Evolutionary conservation across 495 filamentous ascomycete species (phyloP), one percentile per base, ranked within the genome.

Genomic region (Podospora sp.): DNA sequence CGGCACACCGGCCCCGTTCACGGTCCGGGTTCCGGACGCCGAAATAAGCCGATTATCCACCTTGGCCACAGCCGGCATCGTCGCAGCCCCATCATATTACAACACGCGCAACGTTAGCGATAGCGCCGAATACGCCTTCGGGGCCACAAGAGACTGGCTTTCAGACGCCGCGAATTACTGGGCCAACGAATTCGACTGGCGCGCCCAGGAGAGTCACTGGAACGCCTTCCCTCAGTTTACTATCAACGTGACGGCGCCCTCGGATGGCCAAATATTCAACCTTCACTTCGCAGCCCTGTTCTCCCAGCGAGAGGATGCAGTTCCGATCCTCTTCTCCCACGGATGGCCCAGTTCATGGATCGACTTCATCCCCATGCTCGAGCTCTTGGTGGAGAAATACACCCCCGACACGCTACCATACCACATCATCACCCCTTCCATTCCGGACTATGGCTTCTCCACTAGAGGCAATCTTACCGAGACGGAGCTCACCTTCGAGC

Each of bases 171-270:
- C 83, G 65, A 77, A 84, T 35, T 72, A 78, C 60, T 90, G 87
- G 88, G 71, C 80, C 16, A 66, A 73, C 59, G 64, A 68, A 11
- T 85, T 80, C 63, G 77, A 82, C 74, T 85, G 83, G 82, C 81
- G 82, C 69, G 69, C 79, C 8, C 73, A 76, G 14, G 88, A 91
- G 71, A 68, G 76, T 12, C 79, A 80, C 36, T 86, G 89, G 61
- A 91, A 92, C 77, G 80, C 73, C 11, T 85, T 89, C 68, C 87
- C 89, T 2, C 85, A 92, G 67, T 92, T 83, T 77, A 86, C 71
- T 0, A 77, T 80, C 11, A 69, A 76, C 2, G 76, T 91, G 25
- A 77, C 82, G 49, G 79, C 82, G 24, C 70, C 80, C 3, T 72
- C 71, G 6, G 74, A 77, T 25, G 71, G 76, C 5, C 65, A 72